A percentile compares a stretch with the other conserved stretches of the same genome.
Evolutionary conservation across 1,284 basidiomycete species (phyloP).

Genomic region (Phlebopus sp.): DNA sequence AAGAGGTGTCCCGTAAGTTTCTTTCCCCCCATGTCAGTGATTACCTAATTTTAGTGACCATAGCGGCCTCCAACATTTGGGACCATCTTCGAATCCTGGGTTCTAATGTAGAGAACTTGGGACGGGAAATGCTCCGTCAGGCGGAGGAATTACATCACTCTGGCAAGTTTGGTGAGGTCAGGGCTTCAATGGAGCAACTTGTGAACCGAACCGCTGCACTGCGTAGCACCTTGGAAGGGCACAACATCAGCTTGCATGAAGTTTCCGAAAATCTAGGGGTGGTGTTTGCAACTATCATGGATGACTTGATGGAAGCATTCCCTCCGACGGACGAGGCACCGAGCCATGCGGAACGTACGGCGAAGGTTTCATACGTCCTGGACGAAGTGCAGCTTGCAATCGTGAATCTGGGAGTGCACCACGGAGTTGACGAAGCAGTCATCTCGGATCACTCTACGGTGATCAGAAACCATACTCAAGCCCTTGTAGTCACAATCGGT

Average conservation of each 20-base stretch:
- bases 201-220: neutral
- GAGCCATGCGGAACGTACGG: conserved; percentile 16
- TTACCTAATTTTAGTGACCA: too few relatives aligned
- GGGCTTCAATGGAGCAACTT: neutral
- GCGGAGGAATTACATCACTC: neutral
- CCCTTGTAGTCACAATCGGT: conserved; percentile 2
- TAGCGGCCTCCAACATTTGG: neutral
- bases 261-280: neutral
- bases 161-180: conserved; percentile 1
- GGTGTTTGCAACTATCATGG: conserved; percentile 5
- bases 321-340: conserved; percentile 22
- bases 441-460: conserved; percentile 1
- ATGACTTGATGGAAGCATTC: conserved; percentile 18
- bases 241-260: neutral
- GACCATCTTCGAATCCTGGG: neutral
- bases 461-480: neutral
- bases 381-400: conserved; percentile 8
- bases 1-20: too few relatives aligned
- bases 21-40: too few relatives aligned
- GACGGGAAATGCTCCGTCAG: neutral
- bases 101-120: neutral
- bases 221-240: neutral
- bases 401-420: conserved; percentile 6
- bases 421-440: conserved; percentile 16
- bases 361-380: conserved; percentile 10